Evolutionary conservation across 495 filamentous ascomycete species (phyloP).

Genomic region (Aspergillus sclerotiicarbonarius): DNA sequence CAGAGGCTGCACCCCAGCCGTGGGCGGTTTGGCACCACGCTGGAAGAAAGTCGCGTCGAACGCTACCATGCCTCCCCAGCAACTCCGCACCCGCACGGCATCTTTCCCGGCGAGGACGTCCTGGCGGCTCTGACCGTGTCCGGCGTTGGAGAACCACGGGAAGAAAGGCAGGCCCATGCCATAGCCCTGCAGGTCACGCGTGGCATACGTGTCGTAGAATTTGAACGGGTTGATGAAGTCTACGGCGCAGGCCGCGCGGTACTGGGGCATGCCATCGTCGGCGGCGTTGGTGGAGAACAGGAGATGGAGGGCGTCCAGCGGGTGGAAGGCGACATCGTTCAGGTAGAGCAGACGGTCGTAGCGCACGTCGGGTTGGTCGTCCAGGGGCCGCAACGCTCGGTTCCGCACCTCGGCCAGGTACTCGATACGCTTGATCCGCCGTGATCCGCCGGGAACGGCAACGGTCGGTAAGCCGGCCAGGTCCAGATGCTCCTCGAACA

Average conservation of each 20-base stretch:
- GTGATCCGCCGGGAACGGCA: slow-evolving; percentile 58
- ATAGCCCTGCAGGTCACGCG: slow-evolving; percentile 70
- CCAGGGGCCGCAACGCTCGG: slow-evolving; percentile 64
- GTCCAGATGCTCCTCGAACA: slow-evolving; percentile 55
- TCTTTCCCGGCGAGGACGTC: slow-evolving; percentile 63
- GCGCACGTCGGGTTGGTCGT: slow-evolving; percentile 35
- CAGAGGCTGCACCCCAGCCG: not conserved
- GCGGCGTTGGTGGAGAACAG: slow-evolving; percentile 72
- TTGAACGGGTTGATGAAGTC: slow-evolving; percentile 77
- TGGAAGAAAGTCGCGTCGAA: slow-evolving; percentile 70
- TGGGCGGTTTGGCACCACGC: slow-evolving; percentile 1
- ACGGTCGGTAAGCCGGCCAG: slow-evolving; percentile 52
- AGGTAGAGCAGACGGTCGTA: slow-evolving; percentile 73
- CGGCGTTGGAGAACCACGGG: slow-evolving; percentile 67
- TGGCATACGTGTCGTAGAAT: slow-evolving; percentile 81
- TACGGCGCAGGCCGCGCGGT: slow-evolving; percentile 76
- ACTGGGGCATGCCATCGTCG: slow-evolving; percentile 55
- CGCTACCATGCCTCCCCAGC: slow-evolving; percentile 81
- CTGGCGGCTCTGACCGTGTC: slow-evolving; percentile 52
- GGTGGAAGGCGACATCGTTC: slow-evolving; percentile 74
- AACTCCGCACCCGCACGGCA: slow-evolving; percentile 70
- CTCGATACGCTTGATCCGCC: slow-evolving; percentile 66
- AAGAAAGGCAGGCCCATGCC: slow-evolving; percentile 68
- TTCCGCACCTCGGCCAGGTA: slow-evolving; percentile 79
- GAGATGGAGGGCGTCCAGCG: slow-evolving; percentile 66